Percentiles rank a stretch among this genome's conserved stretches.
Conservation (phyloP, 2,329 filamentous ascomycete species). For the Aspergillus amoenus region DNA sequence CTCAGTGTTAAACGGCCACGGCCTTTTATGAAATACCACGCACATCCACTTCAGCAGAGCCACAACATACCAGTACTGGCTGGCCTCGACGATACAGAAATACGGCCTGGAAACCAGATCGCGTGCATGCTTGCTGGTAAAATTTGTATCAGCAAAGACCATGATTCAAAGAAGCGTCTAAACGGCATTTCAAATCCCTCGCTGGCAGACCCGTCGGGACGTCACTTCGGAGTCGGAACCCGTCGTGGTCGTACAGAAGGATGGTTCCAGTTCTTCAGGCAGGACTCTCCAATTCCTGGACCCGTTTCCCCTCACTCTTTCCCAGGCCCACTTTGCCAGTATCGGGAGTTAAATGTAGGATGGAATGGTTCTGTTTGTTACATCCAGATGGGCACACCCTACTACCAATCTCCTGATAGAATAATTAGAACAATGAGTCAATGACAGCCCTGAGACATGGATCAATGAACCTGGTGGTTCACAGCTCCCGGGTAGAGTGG, state of each 20-base stretch:
- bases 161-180: neutral
- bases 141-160: neutral
- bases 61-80: neutral
- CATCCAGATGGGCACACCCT: neutral
- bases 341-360: neutral
- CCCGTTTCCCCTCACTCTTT: neutral
- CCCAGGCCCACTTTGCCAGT: neutral
- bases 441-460: no score
- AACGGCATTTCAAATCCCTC: neutral
- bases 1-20: neutral
- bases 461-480: neutral
- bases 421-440: no score
- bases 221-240: neutral
- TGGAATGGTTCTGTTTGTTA: neutral
- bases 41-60: neutral
- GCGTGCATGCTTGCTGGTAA: neutral
- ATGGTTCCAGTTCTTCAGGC: conserved; percentile 17
- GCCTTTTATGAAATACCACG: neutral
- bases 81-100: neutral
- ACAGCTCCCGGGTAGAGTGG: conserved; percentile 4
- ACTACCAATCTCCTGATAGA: neutral
- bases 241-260: neutral
- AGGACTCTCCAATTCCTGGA: neutral
- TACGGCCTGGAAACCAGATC: neutral
- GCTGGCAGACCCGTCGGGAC: neutral